Base-by-base conservation (phyloP, 108 stramenopile species). In the Cyclotella baltica region DNA sequence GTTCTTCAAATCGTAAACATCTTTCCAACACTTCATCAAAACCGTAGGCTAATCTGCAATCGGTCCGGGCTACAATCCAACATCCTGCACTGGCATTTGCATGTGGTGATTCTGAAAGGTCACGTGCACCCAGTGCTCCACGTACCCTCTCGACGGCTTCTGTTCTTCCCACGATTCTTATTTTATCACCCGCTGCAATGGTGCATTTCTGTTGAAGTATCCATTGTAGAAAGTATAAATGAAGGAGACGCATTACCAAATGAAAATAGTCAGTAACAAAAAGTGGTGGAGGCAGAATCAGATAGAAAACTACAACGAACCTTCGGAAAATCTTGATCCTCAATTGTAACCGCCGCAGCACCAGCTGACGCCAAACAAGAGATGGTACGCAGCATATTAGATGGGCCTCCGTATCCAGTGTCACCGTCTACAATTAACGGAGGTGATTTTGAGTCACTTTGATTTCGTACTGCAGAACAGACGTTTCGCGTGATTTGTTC, bases 241-340 rank as follows among this genome's bases (percentile, higher is more conserved):
- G n/a, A n/a, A n/a, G n/a, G n/a, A n/a, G n/a, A n/a, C n/a, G n/a
- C n/a, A n/a, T n/a, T n/a, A n/a, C n/a, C n/a, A n/a, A n/a, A n/a
- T n/a, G n/a, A n/a, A n/a, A n/a, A n/a, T n/a, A n/a, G n/a, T n/a
- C n/a, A n/a, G n/a, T n/a, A n/a, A n/a, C n/a, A n/a, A n/a, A n/a
- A n/a, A n/a, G n/a, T n/a, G n/a, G n/a, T n/a, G n/a, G n/a, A n/a
- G n/a, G n/a, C n/a, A n/a, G n/a, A n/a, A n/a, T n/a, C n/a, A n/a
- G n/a, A n/a, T n/a, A n/a, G n/a, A n/a, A n/a, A n/a, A n/a, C n/a
- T n/a, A n/a, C n/a, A n/a, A n/a, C n/a, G n/a, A n/a, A n/a, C n/a
- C n/a, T 89, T 89, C 13, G 88, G 88, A 78, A 89, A 89, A 0
- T 38, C 35, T 72, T 89, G 88, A 61, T 89, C 88, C 62, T 89